These are phyloP conservation scores for Incumbomyces delicatus DNA, from an alignment of 2,329 filamentous ascomycete genomes.

Conservation along the genomic window DNA sequence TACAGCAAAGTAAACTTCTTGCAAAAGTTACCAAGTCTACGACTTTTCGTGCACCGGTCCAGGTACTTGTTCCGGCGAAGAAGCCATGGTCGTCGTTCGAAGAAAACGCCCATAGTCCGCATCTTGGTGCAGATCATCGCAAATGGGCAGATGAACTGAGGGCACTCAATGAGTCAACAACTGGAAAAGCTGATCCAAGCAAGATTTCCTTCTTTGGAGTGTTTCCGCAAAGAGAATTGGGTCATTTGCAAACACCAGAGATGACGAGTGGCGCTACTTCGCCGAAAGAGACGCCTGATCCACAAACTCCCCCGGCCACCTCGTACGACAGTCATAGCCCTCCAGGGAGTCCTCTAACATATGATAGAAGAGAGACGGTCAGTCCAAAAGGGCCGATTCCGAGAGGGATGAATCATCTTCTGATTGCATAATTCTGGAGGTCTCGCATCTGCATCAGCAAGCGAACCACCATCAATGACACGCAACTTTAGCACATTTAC, in stretches of 20 bases:
- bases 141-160: background rate
- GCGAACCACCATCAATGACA: too few species aligned
- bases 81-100: conserved; percentile 7
- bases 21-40: conserved; percentile 16
- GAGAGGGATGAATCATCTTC: conserved; percentile 16
- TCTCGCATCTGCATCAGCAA: too few species aligned
- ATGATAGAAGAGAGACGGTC: conserved; percentile 12
- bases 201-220: background rate
- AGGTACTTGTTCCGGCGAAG: conserved; percentile 7
- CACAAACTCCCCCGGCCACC: conserved; percentile 11
- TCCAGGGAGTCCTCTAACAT: background rate
- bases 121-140: background rate
- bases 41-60: background rate
- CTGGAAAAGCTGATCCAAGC: background rate
- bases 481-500: too few species aligned
- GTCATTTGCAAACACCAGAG: background rate
- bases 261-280: conserved; percentile 2
- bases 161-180: background rate
- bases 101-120: background rate
- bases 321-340: background rate
- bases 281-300: conserved; percentile 11
- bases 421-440: background rate
- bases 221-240: background rate
- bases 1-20: conserved; percentile 10
- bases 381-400: conserved; percentile 18